Evolutionary conservation across 2,329 filamentous ascomycete genomes (phyloP).

Genomic region (Rasamsonia emersonii): DNA sequence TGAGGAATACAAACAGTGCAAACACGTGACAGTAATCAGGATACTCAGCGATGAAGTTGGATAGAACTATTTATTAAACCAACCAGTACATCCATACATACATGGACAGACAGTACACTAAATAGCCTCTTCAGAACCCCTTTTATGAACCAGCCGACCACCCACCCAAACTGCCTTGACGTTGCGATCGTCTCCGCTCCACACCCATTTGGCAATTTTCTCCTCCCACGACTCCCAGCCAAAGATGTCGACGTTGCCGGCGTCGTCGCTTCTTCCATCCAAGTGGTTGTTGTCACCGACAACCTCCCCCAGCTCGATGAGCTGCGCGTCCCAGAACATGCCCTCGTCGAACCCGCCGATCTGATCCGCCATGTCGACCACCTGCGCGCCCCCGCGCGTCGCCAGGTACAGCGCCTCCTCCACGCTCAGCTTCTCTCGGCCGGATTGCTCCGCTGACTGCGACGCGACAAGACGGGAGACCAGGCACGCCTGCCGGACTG

Average conservation of each 20-base stretch:
- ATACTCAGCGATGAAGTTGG: no score
- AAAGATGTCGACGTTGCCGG: slow-evolving; percentile 75
- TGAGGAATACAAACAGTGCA: no score
- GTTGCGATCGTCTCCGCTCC: slow-evolving; percentile 86
- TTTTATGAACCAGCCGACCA: slow-evolving; percentile 65
- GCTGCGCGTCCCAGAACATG: slow-evolving; percentile 85
- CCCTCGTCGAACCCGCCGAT: slow-evolving; percentile 79
- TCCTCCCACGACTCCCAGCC: slow-evolving; percentile 87
- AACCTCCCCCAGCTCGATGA: slow-evolving; percentile 56
- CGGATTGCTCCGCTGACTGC: slow-evolving; percentile 22
- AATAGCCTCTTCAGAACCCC: background rate
- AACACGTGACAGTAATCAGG: no score
- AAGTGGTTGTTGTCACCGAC: slow-evolving; percentile 12
- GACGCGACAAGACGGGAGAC: slow-evolving; percentile 58
- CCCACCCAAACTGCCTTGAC: slow-evolving; percentile 82
- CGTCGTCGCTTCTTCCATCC: slow-evolving; percentile 24
- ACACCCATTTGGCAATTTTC: slow-evolving; percentile 86
- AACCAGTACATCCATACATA: background rate
- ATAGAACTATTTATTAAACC: no score
- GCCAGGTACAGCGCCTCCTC: slow-evolving; percentile 81
- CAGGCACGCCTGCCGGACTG: slow-evolving; percentile 71
- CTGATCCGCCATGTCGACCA: slow-evolving; percentile 62
- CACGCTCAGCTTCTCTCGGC: slow-evolving; percentile 61
- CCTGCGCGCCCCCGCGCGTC: slow-evolving; percentile 76
- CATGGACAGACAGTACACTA: background rate